phyloP scores from a whole-genome alignment of 345 rosid species.

The Salix brachista region DNA sequence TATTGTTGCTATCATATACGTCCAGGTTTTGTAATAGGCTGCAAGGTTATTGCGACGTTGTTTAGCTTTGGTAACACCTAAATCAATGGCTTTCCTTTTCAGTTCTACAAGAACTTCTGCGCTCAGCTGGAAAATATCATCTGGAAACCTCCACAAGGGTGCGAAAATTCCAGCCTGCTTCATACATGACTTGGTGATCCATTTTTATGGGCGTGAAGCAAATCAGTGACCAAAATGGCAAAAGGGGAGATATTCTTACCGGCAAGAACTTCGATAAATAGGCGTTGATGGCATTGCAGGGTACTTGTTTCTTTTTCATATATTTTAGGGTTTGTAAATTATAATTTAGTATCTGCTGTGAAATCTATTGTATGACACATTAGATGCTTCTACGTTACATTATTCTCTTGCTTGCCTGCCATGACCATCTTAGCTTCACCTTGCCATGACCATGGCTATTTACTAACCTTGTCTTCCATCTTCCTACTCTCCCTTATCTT shows the following conservation, averaged over 20 bases:
- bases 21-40: neutral
- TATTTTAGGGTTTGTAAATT: neutral
- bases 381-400: no score
- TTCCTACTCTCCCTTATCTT: neutral
- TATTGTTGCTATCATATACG: neutral
- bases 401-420: neutral
- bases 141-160: slow-evolving; percentile 60
- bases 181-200: slow-evolving; percentile 50
- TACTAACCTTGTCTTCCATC: neutral
- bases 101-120: slow-evolving; percentile 84
- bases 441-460: neutral
- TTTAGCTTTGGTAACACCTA: neutral
- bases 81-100: slow-evolving; percentile 13
- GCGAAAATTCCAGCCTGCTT: slow-evolving; percentile 37
- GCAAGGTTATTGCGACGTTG: neutral
- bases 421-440: neutral
- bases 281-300: neutral
- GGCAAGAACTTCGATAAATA: neutral
- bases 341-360: neutral
- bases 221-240: neutral
- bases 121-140: slow-evolving; percentile 64
- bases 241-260: neutral
- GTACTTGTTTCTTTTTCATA: neutral
- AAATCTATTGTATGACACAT: neutral
- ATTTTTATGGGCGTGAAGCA: slow-evolving; percentile 26